Base-by-base conservation (phyloP, 139 green algal genomes). In the Choricystis sp. region DNA sequence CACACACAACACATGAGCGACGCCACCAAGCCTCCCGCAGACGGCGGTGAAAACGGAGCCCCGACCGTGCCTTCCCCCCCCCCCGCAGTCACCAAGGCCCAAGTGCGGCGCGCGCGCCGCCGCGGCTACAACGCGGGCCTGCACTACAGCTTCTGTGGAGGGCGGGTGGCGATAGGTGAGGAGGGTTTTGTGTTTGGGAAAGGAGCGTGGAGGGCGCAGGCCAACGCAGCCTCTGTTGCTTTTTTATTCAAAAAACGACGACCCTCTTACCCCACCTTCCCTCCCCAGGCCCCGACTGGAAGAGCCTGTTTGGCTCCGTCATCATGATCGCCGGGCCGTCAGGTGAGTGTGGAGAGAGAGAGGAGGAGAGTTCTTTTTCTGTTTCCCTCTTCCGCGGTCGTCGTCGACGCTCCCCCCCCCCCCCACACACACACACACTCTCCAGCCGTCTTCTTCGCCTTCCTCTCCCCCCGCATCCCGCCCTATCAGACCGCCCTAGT, bases 261-360 rank as follows among this genome's bases (percentile, higher is more conserved):
- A 21, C 9, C 40, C 40, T 16, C 9, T 52, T 16, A 52, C 9
- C 40, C 40, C 40, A 31, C 2, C 40, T 55, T 16, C 2, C 29
- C 52, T 25, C 63, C 59, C 66, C 78, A 58, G 86, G 87, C 0
- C 87, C 87, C 1, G 89, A 89, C 67, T 93, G 79, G 76, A 87
- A 84, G 63, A 80, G 77, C 2, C 59, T 85, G 14, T 31, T 87
- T 20, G 79, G 70, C 2, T 85, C 77, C 0, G 58, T 76, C 1
- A 29, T 75, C 20, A 65, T 95, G 23, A 80, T 95, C 23, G 14
- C 81, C 0, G 74, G 59, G 0, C 86, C 87, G 14, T 69, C 73
- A 4, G 82, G 77, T 70, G 64, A 26, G 60, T 65, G 28, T 25
- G 40, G 31, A 26, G 61, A 30, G n/a, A 57, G 23, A 31, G 3